A percentile compares a stretch with the other conserved stretches of the same genome.
These are phyloP conservation scores for Fragosphaeria purpurea DNA, from an alignment of 2,329 filamentous ascomycete genomes.

Conservation along the genomic window DNA sequence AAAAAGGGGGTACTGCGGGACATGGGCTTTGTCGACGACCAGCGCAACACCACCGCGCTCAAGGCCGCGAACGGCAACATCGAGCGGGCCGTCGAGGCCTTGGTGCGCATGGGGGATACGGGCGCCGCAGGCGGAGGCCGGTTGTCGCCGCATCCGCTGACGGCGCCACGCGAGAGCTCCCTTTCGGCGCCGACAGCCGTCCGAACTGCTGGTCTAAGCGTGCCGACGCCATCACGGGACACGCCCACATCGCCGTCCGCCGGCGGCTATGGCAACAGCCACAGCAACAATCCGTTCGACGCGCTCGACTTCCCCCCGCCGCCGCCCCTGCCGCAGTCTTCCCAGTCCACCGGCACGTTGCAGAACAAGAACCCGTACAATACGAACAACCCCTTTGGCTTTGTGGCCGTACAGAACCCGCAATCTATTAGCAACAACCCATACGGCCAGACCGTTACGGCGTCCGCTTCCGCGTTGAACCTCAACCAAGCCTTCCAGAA, in stretches of 20 bases:
- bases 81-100: constrained; percentile 73
- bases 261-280: not conserved
- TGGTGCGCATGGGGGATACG: constrained; percentile 74
- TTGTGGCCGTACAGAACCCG: constrained; percentile 21
- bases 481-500: constrained; percentile 65
- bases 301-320: constrained; percentile 48
- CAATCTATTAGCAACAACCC: not conserved
- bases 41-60: constrained; percentile 67
- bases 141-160: constrained; percentile 18
- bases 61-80: constrained; percentile 77
- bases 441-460: constrained; percentile 19
- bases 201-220: constrained; percentile 32
- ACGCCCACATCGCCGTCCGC: constrained; percentile 31
- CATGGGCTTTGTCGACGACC: constrained; percentile 84
- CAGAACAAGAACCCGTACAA: constrained; percentile 46
- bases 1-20: constrained; percentile 72
- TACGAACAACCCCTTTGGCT: constrained; percentile 59
- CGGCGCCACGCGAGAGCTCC: constrained; percentile 35
- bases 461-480: constrained; percentile 9
- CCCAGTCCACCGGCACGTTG: constrained; percentile 54
- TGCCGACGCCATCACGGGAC: constrained; percentile 14
- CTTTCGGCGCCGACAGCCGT: constrained; percentile 38
- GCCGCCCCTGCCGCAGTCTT: constrained; percentile 47
- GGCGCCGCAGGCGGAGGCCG: constrained; percentile 49
- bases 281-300: constrained; percentile 53